These are phyloP conservation scores for Cutaneotrichosporon mucoides DNA, from an alignment of 1,284 basidiomycete genomes.

Conservation along the genomic window DNA sequence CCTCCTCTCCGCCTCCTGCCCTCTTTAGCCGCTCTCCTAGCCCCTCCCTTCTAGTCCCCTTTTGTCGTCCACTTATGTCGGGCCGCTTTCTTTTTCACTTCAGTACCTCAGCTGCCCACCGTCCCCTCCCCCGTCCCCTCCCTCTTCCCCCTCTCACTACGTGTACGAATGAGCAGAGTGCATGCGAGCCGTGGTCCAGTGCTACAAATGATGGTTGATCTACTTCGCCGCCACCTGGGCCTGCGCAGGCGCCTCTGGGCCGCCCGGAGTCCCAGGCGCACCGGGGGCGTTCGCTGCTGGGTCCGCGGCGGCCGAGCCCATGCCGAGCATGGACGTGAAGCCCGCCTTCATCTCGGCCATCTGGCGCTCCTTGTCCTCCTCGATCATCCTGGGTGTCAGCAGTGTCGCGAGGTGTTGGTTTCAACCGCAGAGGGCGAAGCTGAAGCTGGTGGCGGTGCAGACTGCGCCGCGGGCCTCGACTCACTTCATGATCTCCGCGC, in stretches of 20 bases:
- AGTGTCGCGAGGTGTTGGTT: too few species aligned
- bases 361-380: slow-evolving; percentile 72
- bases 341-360: slow-evolving; percentile 57
- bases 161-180: slow-evolving; percentile 3
- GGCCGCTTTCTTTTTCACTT: too few species aligned
- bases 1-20: too few species aligned
- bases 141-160: neutral
- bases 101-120: neutral
- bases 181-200: neutral
- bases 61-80: too few species aligned
- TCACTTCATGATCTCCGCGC: slow-evolving; percentile 68
- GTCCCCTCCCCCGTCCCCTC: neutral
- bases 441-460: too few species aligned
- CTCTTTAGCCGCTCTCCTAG: too few species aligned
- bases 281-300: slow-evolving; percentile 22
- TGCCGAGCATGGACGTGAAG: slow-evolving; percentile 51
- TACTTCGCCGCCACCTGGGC: neutral
- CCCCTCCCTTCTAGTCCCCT: too few species aligned
- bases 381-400: slow-evolving; percentile 49
- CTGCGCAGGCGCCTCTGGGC: neutral
- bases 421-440: too few species aligned
- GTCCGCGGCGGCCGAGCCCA: slow-evolving; percentile 10
- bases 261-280: neutral
- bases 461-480: slow-evolving; percentile 7
- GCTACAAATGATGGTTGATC: slow-evolving; percentile 1